Percentiles rank a stretch among this genome's conserved stretches.
phyloP scores from a whole-genome alignment of 2,329 filamentous ascomycete species.

The Venturiaceae sp. region DNA sequence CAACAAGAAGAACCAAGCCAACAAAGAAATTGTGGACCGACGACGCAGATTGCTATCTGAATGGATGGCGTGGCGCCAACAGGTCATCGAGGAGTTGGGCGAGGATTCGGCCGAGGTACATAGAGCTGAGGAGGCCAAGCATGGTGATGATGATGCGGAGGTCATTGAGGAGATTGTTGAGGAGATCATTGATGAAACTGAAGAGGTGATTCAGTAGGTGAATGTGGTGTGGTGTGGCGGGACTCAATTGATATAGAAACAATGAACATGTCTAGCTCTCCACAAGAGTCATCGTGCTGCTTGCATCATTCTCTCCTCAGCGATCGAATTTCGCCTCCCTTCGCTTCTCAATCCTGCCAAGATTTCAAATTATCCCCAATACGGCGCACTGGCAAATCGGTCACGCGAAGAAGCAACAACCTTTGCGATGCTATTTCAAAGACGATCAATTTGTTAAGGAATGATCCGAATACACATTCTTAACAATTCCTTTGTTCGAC shows the following conservation, averaged over 20 bases:
- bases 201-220: slow-evolving; percentile 54
- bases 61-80: slow-evolving; percentile 77
- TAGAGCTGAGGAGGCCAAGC: slow-evolving; percentile 37
- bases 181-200: slow-evolving; percentile 78
- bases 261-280: not conserved
- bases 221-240: not conserved
- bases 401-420: too few species aligned
- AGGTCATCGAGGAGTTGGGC: slow-evolving; percentile 52
- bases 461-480: too few species aligned
- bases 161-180: slow-evolving; percentile 72
- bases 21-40: slow-evolving; percentile 85
- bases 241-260: not conserved
- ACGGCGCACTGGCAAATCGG: too few species aligned
- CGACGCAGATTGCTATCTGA: slow-evolving; percentile 75
- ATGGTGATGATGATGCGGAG: slow-evolving; percentile 40
- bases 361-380: too few species aligned
- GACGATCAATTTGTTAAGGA: too few species aligned
- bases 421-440: too few species aligned
- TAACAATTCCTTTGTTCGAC: too few species aligned
- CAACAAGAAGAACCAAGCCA: slow-evolving; percentile 86
- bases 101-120: slow-evolving; percentile 40
- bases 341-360: too few species aligned
- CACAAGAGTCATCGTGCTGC: too few species aligned
- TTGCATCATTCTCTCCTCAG: too few species aligned
- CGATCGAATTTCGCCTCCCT: too few species aligned